Evolutionary conservation across 805 yeast genomes (phyloP).

Genomic region (Metschnikowia santaceciliae): DNA sequence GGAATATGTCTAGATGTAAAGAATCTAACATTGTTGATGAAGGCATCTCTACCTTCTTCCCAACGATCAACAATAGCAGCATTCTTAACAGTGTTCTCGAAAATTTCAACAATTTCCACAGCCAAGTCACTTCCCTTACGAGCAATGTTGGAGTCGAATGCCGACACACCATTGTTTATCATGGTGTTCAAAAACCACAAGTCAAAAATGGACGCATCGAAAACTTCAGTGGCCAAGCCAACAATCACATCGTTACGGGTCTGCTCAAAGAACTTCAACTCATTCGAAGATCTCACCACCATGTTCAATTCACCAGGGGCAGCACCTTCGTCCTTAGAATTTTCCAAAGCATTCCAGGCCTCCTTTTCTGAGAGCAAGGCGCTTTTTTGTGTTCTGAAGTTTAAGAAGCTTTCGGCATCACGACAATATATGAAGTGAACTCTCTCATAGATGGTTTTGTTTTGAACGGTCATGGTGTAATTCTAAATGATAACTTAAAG

Average conservation of each 20-base stretch:
- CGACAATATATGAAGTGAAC: constrained; percentile 27
- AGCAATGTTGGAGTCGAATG: constrained; percentile 4
- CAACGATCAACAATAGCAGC: constrained; percentile 46
- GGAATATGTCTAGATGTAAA: constrained; percentile 46
- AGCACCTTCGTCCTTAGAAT: neutral
- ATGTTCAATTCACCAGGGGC: constrained; percentile 1
- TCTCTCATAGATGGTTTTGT: constrained; percentile 25
- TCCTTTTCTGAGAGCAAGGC: constrained; percentile 6
- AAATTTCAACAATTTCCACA: constrained; percentile 34
- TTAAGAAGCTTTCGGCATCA: constrained; percentile 15
- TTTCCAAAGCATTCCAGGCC: constrained; percentile 8
- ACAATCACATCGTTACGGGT: constrained; percentile 13
- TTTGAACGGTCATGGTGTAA: constrained; percentile 15
- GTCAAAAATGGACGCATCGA: constrained; percentile 25
- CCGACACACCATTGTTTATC: constrained; percentile 17
- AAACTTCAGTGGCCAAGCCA: constrained; percentile 30
- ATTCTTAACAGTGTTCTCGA: constrained; percentile 46
- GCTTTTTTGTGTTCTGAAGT: constrained; percentile 11
- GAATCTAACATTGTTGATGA: constrained; percentile 40
- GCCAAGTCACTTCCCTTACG: constrained; percentile 10
- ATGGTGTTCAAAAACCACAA: constrained; percentile 31
- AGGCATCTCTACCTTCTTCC: constrained; percentile 39
- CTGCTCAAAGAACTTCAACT: constrained; percentile 22
- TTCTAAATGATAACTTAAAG: neutral
- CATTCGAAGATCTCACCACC: constrained; percentile 2